A percentile compares a stretch with the other conserved stretches of the same genome.
Evolutionary conservation across 371 early-diverging fungal genomes (phyloP).

Genomic region (Mucor indicus): DNA sequence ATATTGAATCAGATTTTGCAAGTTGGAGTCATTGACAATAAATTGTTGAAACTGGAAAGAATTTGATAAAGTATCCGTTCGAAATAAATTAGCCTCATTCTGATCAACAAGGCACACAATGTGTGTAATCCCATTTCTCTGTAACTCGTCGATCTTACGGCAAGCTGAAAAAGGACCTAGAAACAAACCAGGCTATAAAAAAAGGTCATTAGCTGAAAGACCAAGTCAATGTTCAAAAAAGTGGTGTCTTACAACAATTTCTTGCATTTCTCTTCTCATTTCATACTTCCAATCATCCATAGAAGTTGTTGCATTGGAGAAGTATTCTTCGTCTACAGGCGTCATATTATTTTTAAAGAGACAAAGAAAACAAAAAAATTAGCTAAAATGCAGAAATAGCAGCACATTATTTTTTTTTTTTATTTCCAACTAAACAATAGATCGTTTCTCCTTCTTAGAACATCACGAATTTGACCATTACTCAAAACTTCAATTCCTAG

Average conservation of each 20-base stretch:
- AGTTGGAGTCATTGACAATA: slow-evolving; percentile 59
- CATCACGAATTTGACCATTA: slow-evolving; percentile 35
- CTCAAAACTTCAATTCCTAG: slow-evolving; percentile 39
- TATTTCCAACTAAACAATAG: slow-evolving; percentile 30
- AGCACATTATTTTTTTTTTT: slow-evolving; percentile 5
- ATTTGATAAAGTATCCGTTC: slow-evolving; percentile 15
- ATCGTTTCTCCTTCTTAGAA: slow-evolving; percentile 43
- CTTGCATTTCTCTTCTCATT: slow-evolving; percentile 82
- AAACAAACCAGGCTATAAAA: slow-evolving; percentile 58
- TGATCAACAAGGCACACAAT: slow-evolving; percentile 71
- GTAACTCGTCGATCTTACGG: slow-evolving; percentile 52
- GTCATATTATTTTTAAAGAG: not conserved
- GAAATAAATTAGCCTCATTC: slow-evolving; percentile 50
- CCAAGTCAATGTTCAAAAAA: too few species aligned
- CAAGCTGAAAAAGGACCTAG: slow-evolving; percentile 80
- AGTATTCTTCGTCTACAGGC: slow-evolving; percentile 1
- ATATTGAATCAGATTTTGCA: slow-evolving; percentile 75
- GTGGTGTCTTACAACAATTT: slow-evolving; percentile 58
- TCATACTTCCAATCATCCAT: slow-evolving; percentile 71
- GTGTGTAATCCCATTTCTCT: slow-evolving; percentile 65
- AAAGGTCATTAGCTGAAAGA: not conserved
- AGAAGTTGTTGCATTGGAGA: slow-evolving; percentile 16
- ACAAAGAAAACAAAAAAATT: not conserved
- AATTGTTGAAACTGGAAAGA: slow-evolving; percentile 37
- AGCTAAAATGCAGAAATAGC: not conserved